A percentile compares a stretch with the other conserved stretches of the same genome.
These are phyloP conservation scores for Cladosporium sp. DNA, from an alignment of 2,329 filamentous ascomycete genomes.

Conservation along the genomic window DNA sequence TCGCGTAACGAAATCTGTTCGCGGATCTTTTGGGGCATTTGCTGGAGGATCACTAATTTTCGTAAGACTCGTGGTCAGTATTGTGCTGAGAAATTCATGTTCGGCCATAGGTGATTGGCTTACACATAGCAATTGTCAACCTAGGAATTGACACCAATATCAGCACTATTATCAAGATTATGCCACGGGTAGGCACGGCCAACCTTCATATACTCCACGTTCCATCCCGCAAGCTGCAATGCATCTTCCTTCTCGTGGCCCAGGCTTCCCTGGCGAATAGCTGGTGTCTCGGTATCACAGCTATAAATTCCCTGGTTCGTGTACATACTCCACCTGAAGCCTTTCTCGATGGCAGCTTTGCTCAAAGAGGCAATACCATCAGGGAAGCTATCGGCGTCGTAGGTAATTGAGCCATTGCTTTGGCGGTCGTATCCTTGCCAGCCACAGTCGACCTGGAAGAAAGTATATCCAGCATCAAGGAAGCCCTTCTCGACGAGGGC, in stretches of 20 bases:
- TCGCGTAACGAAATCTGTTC: constrained; percentile 26
- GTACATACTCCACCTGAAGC: constrained; percentile 45
- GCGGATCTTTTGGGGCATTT: constrained; percentile 27
- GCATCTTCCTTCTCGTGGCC: constrained; percentile 59
- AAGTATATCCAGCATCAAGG: constrained; percentile 47
- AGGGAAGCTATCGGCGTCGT: constrained; percentile 45
- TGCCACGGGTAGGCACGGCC: not conserved
- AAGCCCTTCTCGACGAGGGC: constrained; percentile 44
- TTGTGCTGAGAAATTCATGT: not conserved
- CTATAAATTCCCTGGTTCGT: constrained; percentile 38
- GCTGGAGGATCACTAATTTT: constrained; percentile 10
- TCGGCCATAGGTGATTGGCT: not conserved
- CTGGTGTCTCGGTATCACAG: constrained; percentile 21
- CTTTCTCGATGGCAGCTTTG: constrained; percentile 47
- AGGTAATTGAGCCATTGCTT: constrained; percentile 38
- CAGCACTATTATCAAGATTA: not conserved
- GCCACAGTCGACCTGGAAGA: constrained; percentile 52
- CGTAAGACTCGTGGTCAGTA: not conserved
- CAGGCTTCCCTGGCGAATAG: constrained; percentile 37
- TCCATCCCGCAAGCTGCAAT: constrained; percentile 54
- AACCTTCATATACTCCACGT: constrained; percentile 54
- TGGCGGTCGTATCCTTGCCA: constrained; percentile 50
- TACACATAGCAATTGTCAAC: constrained; percentile 31
- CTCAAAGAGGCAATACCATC: constrained; percentile 47
- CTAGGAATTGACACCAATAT: not conserved